Base-by-base conservation (phyloP, 352 stramenopile species). In the Globisporangium okanoganense region DNA sequence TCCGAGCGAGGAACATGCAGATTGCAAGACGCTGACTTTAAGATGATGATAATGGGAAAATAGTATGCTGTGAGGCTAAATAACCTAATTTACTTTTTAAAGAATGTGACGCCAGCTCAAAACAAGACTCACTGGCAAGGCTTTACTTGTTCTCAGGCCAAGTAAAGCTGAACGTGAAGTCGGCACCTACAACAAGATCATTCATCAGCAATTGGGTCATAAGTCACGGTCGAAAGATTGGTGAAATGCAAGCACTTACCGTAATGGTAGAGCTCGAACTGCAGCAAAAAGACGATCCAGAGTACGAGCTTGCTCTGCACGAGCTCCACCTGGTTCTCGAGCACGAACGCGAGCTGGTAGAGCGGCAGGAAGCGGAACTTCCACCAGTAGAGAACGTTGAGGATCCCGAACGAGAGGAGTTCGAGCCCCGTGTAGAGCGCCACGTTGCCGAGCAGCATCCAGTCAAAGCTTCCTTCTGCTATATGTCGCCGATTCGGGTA, bases 271-370 rank as follows among this genome's bases (percentile, higher is more conserved):
- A 55, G 49, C 18, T 55, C 14, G 10, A 55, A 43, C 41, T 52
- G 22, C 4, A 51, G 25, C 54, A 61, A 2, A 27, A 53, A 35
- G 22, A 61, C 5, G 24, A 36, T 45, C 55, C 41, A 61, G 16
- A 51, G 25, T 14, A 61, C 12, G 6, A 61, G 41, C 20, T 61
- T 61, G 55, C 35, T 52, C 41, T 61, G 55, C 6, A 61, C 41
- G n/a, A 53, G 29, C n/a, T 43, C 41, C 5, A 40, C 22, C 18
- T 61, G 38, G 22, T 36, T 52, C 22, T 61, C 55, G 16, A 61
- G 41, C 36, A 53, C 27, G 41, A 53, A 61, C n/a, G 27, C 24
- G 12, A 61, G 29, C 25, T 61, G 55, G 18, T 53, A 48, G 38
- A 61, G 55, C 18, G 55, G 29, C 55, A 31, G 20, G 16, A 54